Percentiles rank a stretch among this genome's conserved stretches.
Evolutionary conservation across 192 early-diverging fungal genomes (phyloP).

Genomic region (Entomortierella beljakovae): DNA sequence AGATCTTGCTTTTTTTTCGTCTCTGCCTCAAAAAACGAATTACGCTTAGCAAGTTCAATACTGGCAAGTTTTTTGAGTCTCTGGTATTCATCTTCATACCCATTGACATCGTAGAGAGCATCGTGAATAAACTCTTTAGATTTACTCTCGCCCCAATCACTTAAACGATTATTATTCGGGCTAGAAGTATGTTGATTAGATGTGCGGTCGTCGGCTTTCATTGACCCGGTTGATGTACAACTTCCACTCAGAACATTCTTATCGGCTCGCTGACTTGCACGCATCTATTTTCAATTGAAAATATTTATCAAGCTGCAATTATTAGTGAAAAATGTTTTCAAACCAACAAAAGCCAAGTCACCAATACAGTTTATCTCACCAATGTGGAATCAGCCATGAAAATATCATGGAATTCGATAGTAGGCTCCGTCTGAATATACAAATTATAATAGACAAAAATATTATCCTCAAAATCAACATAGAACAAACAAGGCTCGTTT

Average conservation of each 20-base stretch:
- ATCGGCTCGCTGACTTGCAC: constrained; percentile 1
- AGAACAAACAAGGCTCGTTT: constrained; percentile 69
- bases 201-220: neutral
- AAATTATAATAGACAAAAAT: constrained; percentile 70
- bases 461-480: constrained; percentile 72
- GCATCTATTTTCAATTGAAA: neutral
- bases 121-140: constrained; percentile 42
- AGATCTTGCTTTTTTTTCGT: constrained; percentile 16
- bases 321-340: neutral
- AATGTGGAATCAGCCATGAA: constrained; percentile 47
- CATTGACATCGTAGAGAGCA: constrained; percentile 39
- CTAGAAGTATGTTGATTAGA: neutral
- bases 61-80: constrained; percentile 28
- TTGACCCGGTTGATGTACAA: neutral
- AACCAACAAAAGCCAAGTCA: neutral
- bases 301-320: neutral
- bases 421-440: constrained; percentile 58
- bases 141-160: constrained; percentile 19
- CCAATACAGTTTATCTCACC: neutral
- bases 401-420: constrained; percentile 58
- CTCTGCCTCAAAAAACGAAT: constrained; percentile 20
- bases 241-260: neutral
- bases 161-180: too few relatives aligned
- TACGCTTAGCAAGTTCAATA: constrained; percentile 30
- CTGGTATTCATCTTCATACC: constrained; percentile 46